These are phyloP conservation scores for Gracilariopsis chorda DNA, from an alignment of 23 red algal genomes.

Conservation along the genomic window DNA sequence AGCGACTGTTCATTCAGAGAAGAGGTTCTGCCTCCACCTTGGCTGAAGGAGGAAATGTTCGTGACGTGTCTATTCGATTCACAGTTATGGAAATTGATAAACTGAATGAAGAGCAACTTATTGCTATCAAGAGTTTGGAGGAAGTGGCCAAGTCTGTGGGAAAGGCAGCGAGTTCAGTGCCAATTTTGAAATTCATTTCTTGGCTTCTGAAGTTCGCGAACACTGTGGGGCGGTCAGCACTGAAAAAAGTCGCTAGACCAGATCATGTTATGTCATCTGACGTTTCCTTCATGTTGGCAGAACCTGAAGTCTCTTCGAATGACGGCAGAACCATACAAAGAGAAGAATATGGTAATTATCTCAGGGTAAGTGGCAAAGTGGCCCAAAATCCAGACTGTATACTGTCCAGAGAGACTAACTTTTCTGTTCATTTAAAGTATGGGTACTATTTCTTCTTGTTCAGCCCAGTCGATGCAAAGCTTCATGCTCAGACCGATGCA, in stretches of 20 bases:
- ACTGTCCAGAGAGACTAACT: background rate
- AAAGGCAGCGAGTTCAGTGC: background rate
- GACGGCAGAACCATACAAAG: background rate
- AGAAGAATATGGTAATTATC: slow-evolving; percentile 30
- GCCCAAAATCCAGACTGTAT: background rate
- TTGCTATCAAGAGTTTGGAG: slow-evolving; percentile 24
- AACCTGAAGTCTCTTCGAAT: background rate
- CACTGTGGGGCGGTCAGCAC: slow-evolving; percentile 7
- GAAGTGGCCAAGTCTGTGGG: background rate
- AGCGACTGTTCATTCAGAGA: slow-evolving; percentile 24
- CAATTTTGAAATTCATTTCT: slow-evolving; percentile 24
- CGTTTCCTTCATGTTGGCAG: slow-evolving; percentile 9
- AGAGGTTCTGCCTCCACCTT: background rate
- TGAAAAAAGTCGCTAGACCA: slow-evolving; percentile 12
- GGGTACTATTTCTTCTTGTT: slow-evolving; percentile 54
- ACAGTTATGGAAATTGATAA: slow-evolving; percentile 61
- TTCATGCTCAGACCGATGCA: slow-evolving; percentile 46
- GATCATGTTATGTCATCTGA: slow-evolving; percentile 45
- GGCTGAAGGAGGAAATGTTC: background rate
- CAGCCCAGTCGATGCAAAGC: slow-evolving; percentile 26
- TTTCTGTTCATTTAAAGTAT: background rate
- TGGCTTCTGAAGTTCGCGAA: slow-evolving; percentile 29
- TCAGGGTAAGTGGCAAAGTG: slow-evolving; percentile 18
- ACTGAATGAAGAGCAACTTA: slow-evolving; percentile 26
- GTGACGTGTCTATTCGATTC: slow-evolving; percentile 11